These are phyloP conservation scores for Knufia petricola DNA, from an alignment of 2,329 filamentous ascomycete species.

Conservation along the genomic window DNA sequence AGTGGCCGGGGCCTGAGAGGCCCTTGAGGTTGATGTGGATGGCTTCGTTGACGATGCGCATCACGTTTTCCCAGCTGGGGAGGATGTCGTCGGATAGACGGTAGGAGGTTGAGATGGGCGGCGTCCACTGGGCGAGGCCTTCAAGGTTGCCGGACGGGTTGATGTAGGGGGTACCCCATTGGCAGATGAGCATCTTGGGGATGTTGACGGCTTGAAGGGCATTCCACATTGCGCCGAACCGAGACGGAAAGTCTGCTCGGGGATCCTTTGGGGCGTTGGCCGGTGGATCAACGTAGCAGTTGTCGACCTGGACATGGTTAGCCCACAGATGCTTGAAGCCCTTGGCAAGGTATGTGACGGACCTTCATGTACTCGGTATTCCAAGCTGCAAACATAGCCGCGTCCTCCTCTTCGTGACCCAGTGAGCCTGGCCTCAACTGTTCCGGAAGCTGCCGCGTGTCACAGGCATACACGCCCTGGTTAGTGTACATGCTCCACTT, in stretches of 20 bases:
- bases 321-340: neutral
- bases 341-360: neutral
- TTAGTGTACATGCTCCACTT: constrained; percentile 3
- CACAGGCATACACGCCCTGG: neutral
- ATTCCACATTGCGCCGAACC: constrained; percentile 22
- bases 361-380: constrained; percentile 4
- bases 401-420: neutral
- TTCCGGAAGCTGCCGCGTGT: neutral
- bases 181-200: constrained; percentile 24
- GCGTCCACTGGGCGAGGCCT: constrained; percentile 26
- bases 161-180: constrained; percentile 24
- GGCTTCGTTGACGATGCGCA: constrained; percentile 25
- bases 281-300: constrained; percentile 24
- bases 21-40: constrained; percentile 24
- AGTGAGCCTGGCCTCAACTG: neutral
- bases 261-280: constrained; percentile 25
- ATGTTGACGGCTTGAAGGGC: constrained; percentile 25
- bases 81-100: constrained; percentile 26
- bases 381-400: neutral
- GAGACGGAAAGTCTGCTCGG: constrained; percentile 23
- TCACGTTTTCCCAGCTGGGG: constrained; percentile 24
- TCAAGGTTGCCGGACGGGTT: constrained; percentile 18
- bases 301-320: constrained; percentile 21
- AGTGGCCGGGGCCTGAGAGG: constrained; percentile 23
- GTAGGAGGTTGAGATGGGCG: constrained; percentile 24